These are phyloP conservation scores for Arabidopsis lyrata DNA, from an alignment of 441 rosid species.

Conservation along the genomic window DNA sequence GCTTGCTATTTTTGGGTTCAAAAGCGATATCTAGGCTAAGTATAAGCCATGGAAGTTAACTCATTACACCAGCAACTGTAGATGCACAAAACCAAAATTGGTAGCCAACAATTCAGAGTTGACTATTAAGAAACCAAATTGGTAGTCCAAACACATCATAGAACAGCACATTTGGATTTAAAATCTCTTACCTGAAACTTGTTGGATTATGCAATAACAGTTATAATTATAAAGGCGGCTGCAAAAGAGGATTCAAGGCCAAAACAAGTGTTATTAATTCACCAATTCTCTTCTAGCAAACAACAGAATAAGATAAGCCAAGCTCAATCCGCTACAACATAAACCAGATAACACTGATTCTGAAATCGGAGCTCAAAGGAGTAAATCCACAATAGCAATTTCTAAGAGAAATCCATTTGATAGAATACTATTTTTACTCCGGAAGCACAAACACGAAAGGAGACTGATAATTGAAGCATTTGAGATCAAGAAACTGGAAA, in stretches of 20 bases:
- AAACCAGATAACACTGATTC: slow-evolving; percentile 29
- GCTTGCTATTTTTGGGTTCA: neutral
- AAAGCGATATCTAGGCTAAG: neutral
- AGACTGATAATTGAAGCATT: neutral
- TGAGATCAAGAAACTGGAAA: slow-evolving; percentile 40
- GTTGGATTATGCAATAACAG: slow-evolving; percentile 2
- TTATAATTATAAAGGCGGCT: neutral
- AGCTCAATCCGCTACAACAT: slow-evolving; percentile 16
- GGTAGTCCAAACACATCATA: neutral
- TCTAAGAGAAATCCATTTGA: slow-evolving; percentile 4
- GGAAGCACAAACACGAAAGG: slow-evolving; percentile 20
- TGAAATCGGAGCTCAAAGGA: neutral
- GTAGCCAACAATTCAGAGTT: neutral
- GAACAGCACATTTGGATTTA: neutral
- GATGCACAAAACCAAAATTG: slow-evolving; percentile 6
- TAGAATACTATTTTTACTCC: neutral
- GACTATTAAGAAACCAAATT: neutral
- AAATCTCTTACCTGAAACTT: slow-evolving; percentile 19
- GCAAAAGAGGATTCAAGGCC: neutral
- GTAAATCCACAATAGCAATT: neutral
- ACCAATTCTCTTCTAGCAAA: slow-evolving; percentile 11
- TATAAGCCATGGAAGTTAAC: neutral
- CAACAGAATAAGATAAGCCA: slow-evolving; percentile 16
- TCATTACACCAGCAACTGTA: neutral
- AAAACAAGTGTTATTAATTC: neutral